These are phyloP conservation scores for Microdochium paspali DNA, from an alignment of 2,329 filamentous ascomycete species.

Conservation along the genomic window DNA sequence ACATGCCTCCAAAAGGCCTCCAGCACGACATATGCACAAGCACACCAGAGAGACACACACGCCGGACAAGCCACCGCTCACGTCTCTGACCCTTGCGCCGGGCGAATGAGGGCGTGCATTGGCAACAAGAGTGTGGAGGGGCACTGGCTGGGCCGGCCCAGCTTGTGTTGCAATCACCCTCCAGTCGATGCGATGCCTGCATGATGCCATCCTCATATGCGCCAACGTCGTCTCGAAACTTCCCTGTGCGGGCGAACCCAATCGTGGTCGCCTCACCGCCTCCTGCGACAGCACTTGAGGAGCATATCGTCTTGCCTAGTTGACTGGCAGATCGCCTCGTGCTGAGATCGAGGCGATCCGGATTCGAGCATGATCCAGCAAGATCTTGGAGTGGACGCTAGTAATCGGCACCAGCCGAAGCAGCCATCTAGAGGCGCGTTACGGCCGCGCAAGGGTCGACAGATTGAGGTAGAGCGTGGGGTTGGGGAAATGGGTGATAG, in stretches of 20 bases:
- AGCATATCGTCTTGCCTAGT: background rate
- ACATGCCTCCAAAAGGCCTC: too few species aligned
- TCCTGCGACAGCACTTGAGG: background rate
- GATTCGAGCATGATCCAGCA: too few species aligned
- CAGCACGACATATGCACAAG: too few species aligned
- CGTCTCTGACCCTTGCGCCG: background rate
- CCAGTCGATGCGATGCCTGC: background rate
- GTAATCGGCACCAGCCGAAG: too few species aligned
- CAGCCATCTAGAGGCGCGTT: too few species aligned
- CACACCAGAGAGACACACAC: background rate
- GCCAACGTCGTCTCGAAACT: background rate
- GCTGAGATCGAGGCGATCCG: too few species aligned
- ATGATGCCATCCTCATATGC: background rate
- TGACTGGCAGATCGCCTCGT: too few species aligned
- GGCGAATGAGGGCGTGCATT: background rate
- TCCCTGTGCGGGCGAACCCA: background rate
- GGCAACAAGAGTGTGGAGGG: background rate
- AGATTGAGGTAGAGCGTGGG: background rate
- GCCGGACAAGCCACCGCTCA: background rate
- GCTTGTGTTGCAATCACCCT: background rate
- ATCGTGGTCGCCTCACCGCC: background rate
- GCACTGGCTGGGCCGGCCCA: background rate
- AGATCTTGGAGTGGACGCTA: too few species aligned
- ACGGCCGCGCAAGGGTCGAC: too few species aligned
- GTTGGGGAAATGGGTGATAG: background rate